Evolutionary conservation across 495 filamentous ascomycete species (phyloP), one percentile per base, ranked within the genome.

Genomic region (Xylaria sp.): DNA sequence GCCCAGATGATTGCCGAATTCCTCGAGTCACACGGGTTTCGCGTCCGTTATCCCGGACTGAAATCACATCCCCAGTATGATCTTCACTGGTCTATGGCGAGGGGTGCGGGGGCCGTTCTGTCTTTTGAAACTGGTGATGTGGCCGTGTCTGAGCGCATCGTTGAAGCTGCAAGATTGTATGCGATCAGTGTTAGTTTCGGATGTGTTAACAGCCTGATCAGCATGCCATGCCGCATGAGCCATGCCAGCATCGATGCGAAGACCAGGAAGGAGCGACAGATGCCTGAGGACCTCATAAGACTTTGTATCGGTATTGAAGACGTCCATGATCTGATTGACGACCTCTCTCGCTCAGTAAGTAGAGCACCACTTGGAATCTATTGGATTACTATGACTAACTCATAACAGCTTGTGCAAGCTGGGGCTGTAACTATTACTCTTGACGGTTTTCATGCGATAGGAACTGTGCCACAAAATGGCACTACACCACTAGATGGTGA

Each of bases 161-260:
- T 99, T 3, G 97, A 97, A 83, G 91, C 91, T 44, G 93, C 96
- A 5, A 88, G 92, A 73, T 83, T 99, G 33, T 99, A 94, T 91
- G 94, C 92, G 24, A 99, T 99, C 72, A 94, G 91, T 71, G 96
- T 99, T 65, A 96, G 93, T 74, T 99, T 99, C 79, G 96, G 96
- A 44, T 98, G 97, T 81, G 97, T 99, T 55, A 99, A 99, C 82
- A 96, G 93, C 82, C 80, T 99, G 81, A 99, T 99, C 81, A 97
- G 94, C 82, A 97, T 99, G 96, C 96, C 96, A 14, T 99, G 96
- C 75, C 93, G 93, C 71, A 99, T 99, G 96, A 98, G 97, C 81
- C 96, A 99, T 84, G 96, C 96, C 26, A 97, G 94, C 78, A 99
- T 99, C 79, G 97, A 98, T 80, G 92, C 92, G 71, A 95, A 96